Evolutionary conservation across 331 rosid genomes (phyloP).

Genomic region (Dryas integrifolia): DNA sequence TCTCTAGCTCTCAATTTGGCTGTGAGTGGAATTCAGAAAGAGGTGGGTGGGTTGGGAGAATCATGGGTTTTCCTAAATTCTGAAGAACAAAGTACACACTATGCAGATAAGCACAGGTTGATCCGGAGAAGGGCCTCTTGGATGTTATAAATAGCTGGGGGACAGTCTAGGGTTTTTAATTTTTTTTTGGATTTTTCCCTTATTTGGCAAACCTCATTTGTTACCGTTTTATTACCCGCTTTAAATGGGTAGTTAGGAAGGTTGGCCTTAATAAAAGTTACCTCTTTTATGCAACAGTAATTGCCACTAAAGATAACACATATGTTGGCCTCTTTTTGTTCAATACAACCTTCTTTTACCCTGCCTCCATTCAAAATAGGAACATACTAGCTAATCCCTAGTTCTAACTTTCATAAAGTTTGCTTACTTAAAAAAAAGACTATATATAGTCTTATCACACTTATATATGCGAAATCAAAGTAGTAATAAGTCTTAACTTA

Average conservation of each 20-base stretch:
- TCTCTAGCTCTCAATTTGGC: conserved; percentile 22
- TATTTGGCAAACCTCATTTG: conserved; percentile 49
- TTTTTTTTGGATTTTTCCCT: conserved; percentile 53
- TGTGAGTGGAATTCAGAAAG: conserved; percentile 34
- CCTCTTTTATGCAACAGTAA: neutral
- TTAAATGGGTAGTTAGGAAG: conserved; percentile 40
- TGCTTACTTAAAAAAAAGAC: neutral
- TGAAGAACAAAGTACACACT: conserved; percentile 48
- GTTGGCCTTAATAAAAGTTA: conserved; percentile 16
- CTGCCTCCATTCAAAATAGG: neutral
- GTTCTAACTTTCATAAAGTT: neutral
- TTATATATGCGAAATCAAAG: neutral
- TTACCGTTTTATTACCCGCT: conserved; percentile 40
- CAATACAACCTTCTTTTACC: neutral
- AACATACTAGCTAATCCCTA: neutral
- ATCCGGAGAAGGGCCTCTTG: conserved; percentile 45
- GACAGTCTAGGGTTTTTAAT: conserved; percentile 59
- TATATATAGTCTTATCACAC: neutral
- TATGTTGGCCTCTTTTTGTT: conserved; percentile 26
- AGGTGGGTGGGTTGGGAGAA: conserved; percentile 39
- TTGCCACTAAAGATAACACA: neutral
- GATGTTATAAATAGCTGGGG: conserved; percentile 64
- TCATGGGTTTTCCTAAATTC: conserved; percentile 51
- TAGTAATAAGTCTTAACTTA: neutral
- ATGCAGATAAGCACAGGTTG: conserved; percentile 45